Conservation (phyloP, 1,284 basidiomycete species). For the Puccinia coronata region DNA sequence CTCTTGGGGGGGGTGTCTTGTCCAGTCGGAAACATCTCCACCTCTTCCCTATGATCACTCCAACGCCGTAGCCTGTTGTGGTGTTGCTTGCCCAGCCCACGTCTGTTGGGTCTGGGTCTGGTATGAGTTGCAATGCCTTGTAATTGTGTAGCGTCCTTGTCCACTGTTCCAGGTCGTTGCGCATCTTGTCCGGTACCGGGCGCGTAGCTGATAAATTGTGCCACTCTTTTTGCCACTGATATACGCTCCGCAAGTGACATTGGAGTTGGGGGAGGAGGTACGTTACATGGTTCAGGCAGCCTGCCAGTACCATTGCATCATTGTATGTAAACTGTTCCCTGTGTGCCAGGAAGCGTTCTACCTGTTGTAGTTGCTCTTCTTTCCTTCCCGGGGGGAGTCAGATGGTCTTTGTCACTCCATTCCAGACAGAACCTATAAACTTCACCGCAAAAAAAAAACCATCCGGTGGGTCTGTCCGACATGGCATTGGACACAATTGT, state of each 20-base stretch:
- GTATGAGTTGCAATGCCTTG: not conserved
- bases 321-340: not conserved
- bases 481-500: no score
- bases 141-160: not conserved
- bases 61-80: not conserved
- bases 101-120: not conserved
- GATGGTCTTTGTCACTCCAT: not conserved
- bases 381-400: not conserved
- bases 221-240: not conserved
- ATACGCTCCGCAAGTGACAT: not conserved
- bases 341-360: not conserved
- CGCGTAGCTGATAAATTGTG: not conserved
- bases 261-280: not conserved
- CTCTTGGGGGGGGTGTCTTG: no score
- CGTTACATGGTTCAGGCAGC: not conserved
- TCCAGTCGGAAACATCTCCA: not conserved
- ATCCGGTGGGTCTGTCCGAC: no score
- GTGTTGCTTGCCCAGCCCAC: not conserved
- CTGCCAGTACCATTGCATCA: not conserved
- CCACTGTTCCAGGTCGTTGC: not conserved
- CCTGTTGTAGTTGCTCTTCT: not conserved
- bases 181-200: not conserved
- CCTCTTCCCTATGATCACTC: not conserved
- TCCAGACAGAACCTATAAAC: slow-evolving; percentile 20
- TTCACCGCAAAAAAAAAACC: no score